phyloP scores from a whole-genome alignment of 1,284 basidiomycete genomes.

The Termitomyces sp. region DNA sequence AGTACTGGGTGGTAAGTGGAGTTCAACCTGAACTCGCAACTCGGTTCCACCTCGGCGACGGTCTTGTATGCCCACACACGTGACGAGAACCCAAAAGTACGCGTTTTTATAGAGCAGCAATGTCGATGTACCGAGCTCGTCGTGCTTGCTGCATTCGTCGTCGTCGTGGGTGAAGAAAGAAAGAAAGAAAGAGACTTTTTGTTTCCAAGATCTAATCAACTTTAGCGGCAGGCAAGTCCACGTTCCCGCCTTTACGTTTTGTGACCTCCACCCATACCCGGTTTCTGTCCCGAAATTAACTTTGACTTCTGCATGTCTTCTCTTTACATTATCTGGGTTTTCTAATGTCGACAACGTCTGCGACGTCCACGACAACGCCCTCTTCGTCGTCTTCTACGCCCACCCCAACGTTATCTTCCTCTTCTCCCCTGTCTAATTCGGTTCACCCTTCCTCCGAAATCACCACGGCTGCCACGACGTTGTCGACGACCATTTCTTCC shows the following conservation, averaged over 20 bases:
- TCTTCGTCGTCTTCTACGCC: conserved; percentile 10
- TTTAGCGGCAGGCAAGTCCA: conserved; percentile 13
- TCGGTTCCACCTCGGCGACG: too few relatives aligned
- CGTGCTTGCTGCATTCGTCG: not conserved
- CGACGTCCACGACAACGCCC: conserved; percentile 7
- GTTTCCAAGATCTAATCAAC: not conserved
- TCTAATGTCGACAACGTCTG: conserved; percentile 14
- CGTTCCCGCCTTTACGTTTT: conserved; percentile 16
- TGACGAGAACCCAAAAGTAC: not conserved
- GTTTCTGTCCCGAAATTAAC: conserved; percentile 4
- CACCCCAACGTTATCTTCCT: not conserved
- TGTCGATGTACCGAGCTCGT: not conserved
- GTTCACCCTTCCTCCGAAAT: conserved; percentile 7
- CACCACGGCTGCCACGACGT: conserved; percentile 17
- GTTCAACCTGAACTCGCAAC: too few relatives aligned
- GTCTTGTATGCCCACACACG: not conserved
- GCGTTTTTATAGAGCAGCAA: not conserved
- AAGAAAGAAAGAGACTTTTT: not conserved
- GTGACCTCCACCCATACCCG: not conserved
- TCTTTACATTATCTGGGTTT: conserved; percentile 9
- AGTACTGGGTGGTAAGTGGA: too few relatives aligned
- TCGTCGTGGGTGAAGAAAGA: not conserved
- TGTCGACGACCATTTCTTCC: conserved; percentile 14
- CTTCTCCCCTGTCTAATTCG: conserved; percentile 21
- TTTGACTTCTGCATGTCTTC: conserved; percentile 15